Conservation (phyloP, 169 alveolate genomes). For the Plasmodium fragile region DNA sequence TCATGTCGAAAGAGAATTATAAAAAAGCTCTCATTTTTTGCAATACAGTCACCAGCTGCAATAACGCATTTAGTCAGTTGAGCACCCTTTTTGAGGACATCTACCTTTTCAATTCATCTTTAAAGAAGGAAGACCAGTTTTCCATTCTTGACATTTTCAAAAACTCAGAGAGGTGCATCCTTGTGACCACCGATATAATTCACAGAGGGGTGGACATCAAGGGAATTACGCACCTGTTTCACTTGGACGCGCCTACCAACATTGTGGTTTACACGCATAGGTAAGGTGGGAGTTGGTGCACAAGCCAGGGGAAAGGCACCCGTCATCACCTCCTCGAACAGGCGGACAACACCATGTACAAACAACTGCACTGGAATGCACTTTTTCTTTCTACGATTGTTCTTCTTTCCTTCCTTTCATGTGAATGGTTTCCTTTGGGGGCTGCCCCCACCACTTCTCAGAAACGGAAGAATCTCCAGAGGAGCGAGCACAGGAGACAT, state of each 20-base stretch:
- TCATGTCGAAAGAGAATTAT: constrained; percentile 21
- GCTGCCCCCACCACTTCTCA: background rate
- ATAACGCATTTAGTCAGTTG: constrained; percentile 35
- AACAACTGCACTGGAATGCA: background rate
- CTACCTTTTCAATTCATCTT: constrained; percentile 44
- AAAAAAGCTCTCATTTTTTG: constrained; percentile 68
- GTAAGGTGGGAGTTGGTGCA: constrained; percentile 18
- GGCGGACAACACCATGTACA: background rate
- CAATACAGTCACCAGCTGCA: constrained; percentile 50
- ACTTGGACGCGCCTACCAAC: constrained; percentile 93
- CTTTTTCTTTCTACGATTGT: background rate
- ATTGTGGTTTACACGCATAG: constrained; percentile 89
- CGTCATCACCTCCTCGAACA: background rate
- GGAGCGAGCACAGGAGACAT: constrained; percentile 69
- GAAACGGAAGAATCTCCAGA: constrained; percentile 67
- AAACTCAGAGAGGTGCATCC: constrained; percentile 89
- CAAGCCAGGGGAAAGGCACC: background rate
- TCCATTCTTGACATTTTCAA: constrained; percentile 88
- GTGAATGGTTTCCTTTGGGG: background rate
- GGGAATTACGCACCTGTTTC: constrained; percentile 92
- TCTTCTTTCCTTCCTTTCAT: background rate
- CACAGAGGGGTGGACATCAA: constrained; percentile 96
- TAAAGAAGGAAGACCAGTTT: constrained; percentile 37
- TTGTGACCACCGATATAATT: constrained; percentile 96
- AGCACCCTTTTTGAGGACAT: constrained; percentile 57